Percentiles rank a stretch among this genome's conserved stretches.
Conservation (phyloP, 2,329 filamentous ascomycete species). For the Pestalotiopsis sp. region DNA sequence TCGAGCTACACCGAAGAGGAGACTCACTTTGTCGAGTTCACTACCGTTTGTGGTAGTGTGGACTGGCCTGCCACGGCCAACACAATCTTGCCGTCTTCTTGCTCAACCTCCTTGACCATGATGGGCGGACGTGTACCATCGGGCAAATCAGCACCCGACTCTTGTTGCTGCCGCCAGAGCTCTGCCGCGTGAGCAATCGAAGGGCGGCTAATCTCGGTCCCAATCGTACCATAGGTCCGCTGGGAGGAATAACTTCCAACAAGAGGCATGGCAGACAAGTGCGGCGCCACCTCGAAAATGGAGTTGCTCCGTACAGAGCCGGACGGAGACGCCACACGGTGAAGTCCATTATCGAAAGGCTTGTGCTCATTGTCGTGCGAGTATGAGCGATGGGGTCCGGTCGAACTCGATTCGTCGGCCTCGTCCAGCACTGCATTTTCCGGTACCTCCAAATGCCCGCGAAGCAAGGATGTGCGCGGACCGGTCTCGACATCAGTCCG, state of each 20-base stretch:
- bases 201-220: conserved; percentile 40
- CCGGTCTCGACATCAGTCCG: conserved; percentile 43
- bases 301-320: conserved; percentile 42
- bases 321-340: conserved; percentile 29
- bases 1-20: neutral
- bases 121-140: conserved; percentile 72
- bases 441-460: conserved; percentile 52
- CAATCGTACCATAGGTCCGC: conserved; percentile 58
- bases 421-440: conserved; percentile 29
- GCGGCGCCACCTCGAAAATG: conserved; percentile 62
- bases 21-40: conserved; percentile 84
- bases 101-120: conserved; percentile 86
- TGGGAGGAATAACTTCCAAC: conserved; percentile 71
- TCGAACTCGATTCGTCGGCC: conserved; percentile 28
- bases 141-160: conserved; percentile 46
- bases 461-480: conserved; percentile 48
- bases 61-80: conserved; percentile 88
- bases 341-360: conserved; percentile 47
- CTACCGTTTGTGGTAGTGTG: conserved; percentile 93
- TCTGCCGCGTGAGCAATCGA: conserved; percentile 56
- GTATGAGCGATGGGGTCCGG: conserved; percentile 18
- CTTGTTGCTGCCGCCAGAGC: conserved; percentile 58
- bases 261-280: conserved; percentile 69
- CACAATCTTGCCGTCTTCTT: conserved; percentile 78
- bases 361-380: conserved; percentile 44